Evolutionary conservation across 805 yeast genomes (phyloP), one percentile per base, ranked within the genome.

Genomic region (Hanseniaspora vineae): DNA sequence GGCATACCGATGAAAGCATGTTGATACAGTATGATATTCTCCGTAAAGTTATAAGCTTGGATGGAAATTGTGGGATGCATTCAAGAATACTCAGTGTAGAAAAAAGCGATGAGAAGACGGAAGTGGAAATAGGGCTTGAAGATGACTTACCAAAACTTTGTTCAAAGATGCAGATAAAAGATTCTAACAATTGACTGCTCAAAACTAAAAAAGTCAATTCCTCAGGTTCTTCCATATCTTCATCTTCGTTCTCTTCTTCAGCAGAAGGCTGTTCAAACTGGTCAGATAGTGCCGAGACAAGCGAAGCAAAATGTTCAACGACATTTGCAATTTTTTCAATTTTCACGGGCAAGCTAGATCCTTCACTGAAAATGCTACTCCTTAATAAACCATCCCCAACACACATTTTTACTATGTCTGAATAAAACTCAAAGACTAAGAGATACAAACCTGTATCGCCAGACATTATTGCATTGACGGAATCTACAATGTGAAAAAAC

Each of bases 31-130:
- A 47, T 1, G 46, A 44, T 13, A 61, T 29, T 37, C 66, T 52
- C 52, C 68, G 57, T 59, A 60, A 55, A 1, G 56, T 46, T n/a
- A 64, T 62, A 20, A 64, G 48, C 39, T 58, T 62, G 1, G 50
- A 48, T 13, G 47, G 45, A 31, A 48, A 48, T 17, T 42, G 44
- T 14, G 45, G 42, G 8, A 23, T 23, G 29, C 29, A 23, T 23
- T 23, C 29, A 8, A 23, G 29, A 23, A 8, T 23, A 8, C 29
- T 23, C 8, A 23, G 29, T 23, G 29, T 23, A 8, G 29, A 23
- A 23, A 23, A 23, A 23, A 23, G 29, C 29, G 29, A 5, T 23
- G 29, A 23, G 8, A 23, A 23, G 8, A 23, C 8, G 29, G 29
- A 23, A 23, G 4, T 23, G 8, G 4, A 23, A 23, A 8, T 8